Conservation (phyloP, 1,284 basidiomycete genomes). For the Sanghuangporus sanghuang region DNA sequence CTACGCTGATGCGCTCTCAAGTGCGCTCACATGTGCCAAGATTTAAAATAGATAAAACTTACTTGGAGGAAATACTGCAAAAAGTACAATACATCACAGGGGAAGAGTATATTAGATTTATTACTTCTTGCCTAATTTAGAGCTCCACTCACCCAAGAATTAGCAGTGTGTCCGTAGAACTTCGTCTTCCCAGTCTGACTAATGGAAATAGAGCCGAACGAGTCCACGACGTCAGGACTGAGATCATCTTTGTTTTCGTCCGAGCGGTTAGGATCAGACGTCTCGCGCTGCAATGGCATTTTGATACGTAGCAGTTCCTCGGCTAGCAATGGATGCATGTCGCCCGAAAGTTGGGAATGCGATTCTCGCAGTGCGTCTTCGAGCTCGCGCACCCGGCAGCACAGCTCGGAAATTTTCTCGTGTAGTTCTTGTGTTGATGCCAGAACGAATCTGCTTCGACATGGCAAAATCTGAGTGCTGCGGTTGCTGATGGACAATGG, state of each 20-base stretch:
- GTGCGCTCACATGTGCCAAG: not conserved
- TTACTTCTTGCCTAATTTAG: not conserved
- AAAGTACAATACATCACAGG: not conserved
- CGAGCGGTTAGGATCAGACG: constrained; percentile 22
- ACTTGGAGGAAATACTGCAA: constrained; percentile 71
- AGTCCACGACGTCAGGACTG: constrained; percentile 67
- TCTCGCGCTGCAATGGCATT: constrained; percentile 64
- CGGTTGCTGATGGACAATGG: not conserved
- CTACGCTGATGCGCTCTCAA: not conserved
- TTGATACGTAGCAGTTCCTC: constrained; percentile 70
- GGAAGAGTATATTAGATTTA: constrained; percentile 5
- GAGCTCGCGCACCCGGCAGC: constrained; percentile 68
- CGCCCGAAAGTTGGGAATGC: constrained; percentile 53
- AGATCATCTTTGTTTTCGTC: constrained; percentile 51
- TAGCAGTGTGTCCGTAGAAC: constrained; percentile 70
- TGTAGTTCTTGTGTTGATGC: constrained; percentile 79
- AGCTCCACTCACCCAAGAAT: constrained; percentile 57
- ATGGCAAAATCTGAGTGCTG: not conserved
- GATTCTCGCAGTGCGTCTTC: constrained; percentile 64
- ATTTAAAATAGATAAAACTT: constrained; percentile 17
- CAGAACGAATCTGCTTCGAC: constrained; percentile 57
- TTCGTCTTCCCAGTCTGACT: constrained; percentile 62
- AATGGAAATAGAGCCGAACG: constrained; percentile 71
- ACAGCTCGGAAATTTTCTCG: constrained; percentile 73
- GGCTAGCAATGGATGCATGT: constrained; percentile 58